These are phyloP conservation scores for Groenewaldozyma auringiensis DNA, from an alignment of 1,139 yeast species.

Conservation along the genomic window DNA sequence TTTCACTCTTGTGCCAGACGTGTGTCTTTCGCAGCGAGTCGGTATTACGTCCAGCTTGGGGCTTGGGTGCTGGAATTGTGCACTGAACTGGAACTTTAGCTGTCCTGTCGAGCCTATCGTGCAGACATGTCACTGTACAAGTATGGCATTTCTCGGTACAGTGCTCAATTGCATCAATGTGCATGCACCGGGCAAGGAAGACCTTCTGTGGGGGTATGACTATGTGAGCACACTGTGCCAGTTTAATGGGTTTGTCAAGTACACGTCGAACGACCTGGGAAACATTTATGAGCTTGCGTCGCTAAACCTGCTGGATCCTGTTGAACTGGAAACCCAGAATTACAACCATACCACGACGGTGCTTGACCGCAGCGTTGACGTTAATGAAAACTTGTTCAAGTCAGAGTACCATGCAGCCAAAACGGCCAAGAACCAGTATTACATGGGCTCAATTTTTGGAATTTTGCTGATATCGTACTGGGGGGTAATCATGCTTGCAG, in stretches of 20 bases:
- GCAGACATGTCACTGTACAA: conserved; percentile 17
- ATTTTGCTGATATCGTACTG: conserved; percentile 16
- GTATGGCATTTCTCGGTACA: conserved; percentile 18
- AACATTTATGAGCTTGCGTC: conserved; percentile 12
- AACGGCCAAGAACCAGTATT: conserved; percentile 17
- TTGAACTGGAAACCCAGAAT: conserved; percentile 1
- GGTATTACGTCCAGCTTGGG: conserved; percentile 21
- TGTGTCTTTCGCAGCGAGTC: no score
- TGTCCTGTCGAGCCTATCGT: conserved; percentile 13
- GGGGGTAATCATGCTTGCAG: conserved; percentile 12
- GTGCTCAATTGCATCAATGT: conserved; percentile 19
- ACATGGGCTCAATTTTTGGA: conserved; percentile 15
- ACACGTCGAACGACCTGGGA: conserved; percentile 13
- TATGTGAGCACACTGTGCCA: conserved; percentile 17
- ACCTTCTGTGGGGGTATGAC: conserved; percentile 15
- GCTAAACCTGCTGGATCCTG: conserved; percentile 11
- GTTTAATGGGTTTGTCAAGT: conserved; percentile 13
- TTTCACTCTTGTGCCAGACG: no score
- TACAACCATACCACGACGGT: not conserved
- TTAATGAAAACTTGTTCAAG: conserved; percentile 11
- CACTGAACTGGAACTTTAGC: conserved; percentile 18
- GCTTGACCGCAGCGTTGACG: conserved; percentile 14
- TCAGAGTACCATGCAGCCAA: conserved; percentile 16
- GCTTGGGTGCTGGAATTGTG: conserved; percentile 23
- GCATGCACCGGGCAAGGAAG: conserved; percentile 17